Conservation (phyloP, 495 filamentous ascomycete species). For the Talaromyces ruber region DNA sequence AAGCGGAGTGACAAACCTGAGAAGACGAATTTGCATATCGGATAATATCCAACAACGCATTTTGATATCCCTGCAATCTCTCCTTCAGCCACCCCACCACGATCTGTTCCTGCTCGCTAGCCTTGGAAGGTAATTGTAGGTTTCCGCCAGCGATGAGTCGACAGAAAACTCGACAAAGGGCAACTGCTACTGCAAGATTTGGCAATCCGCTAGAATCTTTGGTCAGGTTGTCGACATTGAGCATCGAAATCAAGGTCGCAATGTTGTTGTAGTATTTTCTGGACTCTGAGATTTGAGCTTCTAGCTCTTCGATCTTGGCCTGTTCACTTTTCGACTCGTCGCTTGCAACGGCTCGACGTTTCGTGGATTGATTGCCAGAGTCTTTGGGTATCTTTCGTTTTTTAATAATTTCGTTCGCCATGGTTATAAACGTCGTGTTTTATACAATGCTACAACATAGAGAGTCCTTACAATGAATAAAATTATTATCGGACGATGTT, state of each 20-base stretch:
- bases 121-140: conserved; percentile 52
- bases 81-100: conserved; percentile 74
- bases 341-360: conserved; percentile 36
- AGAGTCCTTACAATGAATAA: neutral
- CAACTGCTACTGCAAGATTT: conserved; percentile 58
- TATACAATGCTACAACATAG: neutral
- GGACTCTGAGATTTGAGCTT: conserved; percentile 72
- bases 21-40: conserved; percentile 39
- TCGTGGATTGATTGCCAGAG: conserved; percentile 16
- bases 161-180: conserved; percentile 84
- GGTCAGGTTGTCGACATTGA: conserved; percentile 38
- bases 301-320: conserved; percentile 57
- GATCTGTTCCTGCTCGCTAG: conserved; percentile 62
- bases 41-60: conserved; percentile 45
- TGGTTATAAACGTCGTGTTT: conserved; percentile 39
- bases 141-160: conserved; percentile 70
- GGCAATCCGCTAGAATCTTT: conserved; percentile 14
- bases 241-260: conserved; percentile 55
- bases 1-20: conserved; percentile 21
- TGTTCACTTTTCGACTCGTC: conserved; percentile 39
- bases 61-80: conserved; percentile 60
- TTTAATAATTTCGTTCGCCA: conserved; percentile 41
- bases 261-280: conserved; percentile 92
- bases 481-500: conserved; percentile 1
- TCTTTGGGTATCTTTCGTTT: conserved; percentile 32